Evolutionary conservation across 352 stramenopile species (phyloP), one percentile per base, ranked within the genome.

Genomic region (Thalassiosira livingstoniorum): DNA sequence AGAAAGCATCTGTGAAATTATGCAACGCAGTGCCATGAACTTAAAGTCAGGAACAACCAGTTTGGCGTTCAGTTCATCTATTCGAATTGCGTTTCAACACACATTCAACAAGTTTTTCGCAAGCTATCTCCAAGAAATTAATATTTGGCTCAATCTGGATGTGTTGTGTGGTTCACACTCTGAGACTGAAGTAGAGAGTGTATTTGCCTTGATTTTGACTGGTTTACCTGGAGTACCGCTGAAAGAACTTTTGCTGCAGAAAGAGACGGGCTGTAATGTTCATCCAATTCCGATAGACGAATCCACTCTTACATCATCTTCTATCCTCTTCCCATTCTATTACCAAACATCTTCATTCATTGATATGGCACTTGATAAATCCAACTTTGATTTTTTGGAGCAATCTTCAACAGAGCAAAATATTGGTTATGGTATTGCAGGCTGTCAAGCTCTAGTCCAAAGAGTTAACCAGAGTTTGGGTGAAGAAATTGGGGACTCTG

Each of bases 21-120:
- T 86, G 13, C 32, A 78, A 11, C 37, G 61, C 23, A 55, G 73
- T n/a, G 66, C 79, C 32, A 18, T 34, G 61, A 53, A 61, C 31
- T 61, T 86, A 27, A 37, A 51, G 29, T 78, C 65, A 27, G 74
- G 74, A 2, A 83, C 68, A 37, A 80, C 75, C 23, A 54, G 80
- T 34, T 70, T 87, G 27, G 75, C 66, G 13, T 43, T 87, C 0
- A 87, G 73, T 34, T 55, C 69, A 58, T 47, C 76, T 42, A 29
- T 83, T 21, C 67, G 47, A 23, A 79, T 55, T 31, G 47, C 42
- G 0, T 78, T 87, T 60, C 80, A 85, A 42, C 61, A 80, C 27
- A 78, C 75, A 13, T 84, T 87, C 57, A 82, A 80, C 75, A 76
- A 80, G 39, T 87, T 82, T 67, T 54, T 87, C 4, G 76, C 78